Base-by-base conservation (phyloP, 306 rosid genomes). In the Acacia confusa region DNA sequence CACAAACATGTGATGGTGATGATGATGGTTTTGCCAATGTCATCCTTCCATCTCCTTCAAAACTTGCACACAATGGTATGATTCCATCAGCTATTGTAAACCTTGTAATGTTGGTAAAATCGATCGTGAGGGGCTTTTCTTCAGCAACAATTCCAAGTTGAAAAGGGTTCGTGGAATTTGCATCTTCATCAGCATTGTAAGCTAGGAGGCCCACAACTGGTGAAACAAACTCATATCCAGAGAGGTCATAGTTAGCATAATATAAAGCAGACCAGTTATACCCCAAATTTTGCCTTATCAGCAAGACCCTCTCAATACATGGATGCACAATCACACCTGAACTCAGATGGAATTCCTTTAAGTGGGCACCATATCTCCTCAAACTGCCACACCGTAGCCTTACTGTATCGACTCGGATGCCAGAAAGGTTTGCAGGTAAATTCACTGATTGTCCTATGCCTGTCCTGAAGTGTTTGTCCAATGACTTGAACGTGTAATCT, bases 361-460 rank as follows among this genome's bases (percentile, higher is more conserved):
- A 82, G 41, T 84, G 60, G 1, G 98, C 94, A 41, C 99, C 99
- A 36, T 95, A 95, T 87, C 96, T 82, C 72, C 85, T 81, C 69
- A 95, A 84, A 87, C 99, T 95, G 4, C 99, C 98, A 74, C 99
- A 95, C 72, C 99, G 83, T 72, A 83, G 87, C 82, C 97, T 89
- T 61, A 82, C 89, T 8, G 86, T 81, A 61, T 88, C 89, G 6
- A 90, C 91, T 43, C 64, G 44, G 83, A 95, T 89, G 85, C 93
- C 96, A 2, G 99, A 90, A 58, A 95, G 84, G 78, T 95, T 95
- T 32, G 91, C 70, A 1, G 98, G 99, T 50, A 95, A 80, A 1
- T 85, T 67, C 68, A 95, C 93, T 10, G 81, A 69, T 73, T 90
- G 87, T 7, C 87, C 25, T 52, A n/a, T 69, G 77, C 97, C 99